A percentile compares a stretch with the other conserved stretches of the same genome.
Evolutionary conservation across 2,329 filamentous ascomycete genomes (phyloP).

Genomic region (Stagonosporopsis tanaceti): DNA sequence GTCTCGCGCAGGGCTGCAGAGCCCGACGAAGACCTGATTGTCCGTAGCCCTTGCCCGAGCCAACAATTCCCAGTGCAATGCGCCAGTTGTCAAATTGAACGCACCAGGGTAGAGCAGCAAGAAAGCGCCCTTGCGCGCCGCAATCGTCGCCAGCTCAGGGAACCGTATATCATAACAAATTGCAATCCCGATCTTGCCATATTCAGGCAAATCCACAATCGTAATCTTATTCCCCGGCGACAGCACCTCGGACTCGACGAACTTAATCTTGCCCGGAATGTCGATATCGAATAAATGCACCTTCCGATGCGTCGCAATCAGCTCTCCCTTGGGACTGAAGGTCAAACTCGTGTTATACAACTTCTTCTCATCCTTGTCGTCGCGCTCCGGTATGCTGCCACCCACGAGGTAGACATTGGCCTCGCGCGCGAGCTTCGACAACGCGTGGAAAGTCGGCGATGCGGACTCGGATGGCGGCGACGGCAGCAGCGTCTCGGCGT

Average conservation of each 20-base stretch:
- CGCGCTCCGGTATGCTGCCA: conserved; percentile 89
- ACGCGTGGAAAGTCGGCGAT: conserved; percentile 84
- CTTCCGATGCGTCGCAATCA: conserved; percentile 91
- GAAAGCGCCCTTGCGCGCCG: conserved; percentile 86
- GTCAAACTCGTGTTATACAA: conserved; percentile 92
- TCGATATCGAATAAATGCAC: conserved; percentile 97
- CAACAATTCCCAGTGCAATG: conserved; percentile 87
- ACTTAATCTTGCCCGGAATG: conserved; percentile 92
- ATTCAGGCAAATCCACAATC: conserved; percentile 84
- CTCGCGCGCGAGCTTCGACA: conserved; percentile 80
- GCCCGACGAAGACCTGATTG: conserved; percentile 90
- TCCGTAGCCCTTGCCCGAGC: conserved; percentile 86
- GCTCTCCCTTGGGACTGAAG: conserved; percentile 78
- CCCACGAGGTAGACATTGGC: conserved; percentile 83
- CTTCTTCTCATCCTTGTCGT: conserved; percentile 63
- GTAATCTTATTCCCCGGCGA: conserved; percentile 86
- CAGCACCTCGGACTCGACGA: conserved; percentile 89
- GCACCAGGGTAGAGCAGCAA: conserved; percentile 92
- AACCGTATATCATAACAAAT: conserved; percentile 99
- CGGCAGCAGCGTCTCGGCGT: conserved; percentile 87
- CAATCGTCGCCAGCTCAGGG: conserved; percentile 89
- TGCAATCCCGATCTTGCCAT: conserved; percentile 84
- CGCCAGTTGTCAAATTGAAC: conserved; percentile 93
- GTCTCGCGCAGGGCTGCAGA: conserved; percentile 91
- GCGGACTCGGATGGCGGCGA: conserved; percentile 74